phyloP scores from a whole-genome alignment of 345 rosid species.

The Microthlaspi erraticum region DNA sequence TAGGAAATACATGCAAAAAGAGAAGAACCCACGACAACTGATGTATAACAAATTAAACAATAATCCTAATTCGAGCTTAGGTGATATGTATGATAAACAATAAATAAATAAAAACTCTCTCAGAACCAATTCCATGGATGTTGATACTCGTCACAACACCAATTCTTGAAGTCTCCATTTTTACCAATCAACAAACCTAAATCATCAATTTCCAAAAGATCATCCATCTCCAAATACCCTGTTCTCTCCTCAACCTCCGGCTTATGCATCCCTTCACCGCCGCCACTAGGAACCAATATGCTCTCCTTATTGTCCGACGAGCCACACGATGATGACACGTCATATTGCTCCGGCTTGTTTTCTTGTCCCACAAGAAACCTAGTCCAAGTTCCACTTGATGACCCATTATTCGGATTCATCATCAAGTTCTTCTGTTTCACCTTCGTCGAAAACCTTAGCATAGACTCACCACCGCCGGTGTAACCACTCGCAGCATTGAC shows the following conservation, averaged over 20 bases:
- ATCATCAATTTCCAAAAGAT: conserved; percentile 47
- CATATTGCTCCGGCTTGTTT: conserved; percentile 22
- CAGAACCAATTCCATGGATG: conserved; percentile 51
- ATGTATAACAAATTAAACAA: conserved; percentile 23
- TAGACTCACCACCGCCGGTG: neutral
- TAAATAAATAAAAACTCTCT: conserved; percentile 21
- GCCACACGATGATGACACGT: conserved; percentile 30
- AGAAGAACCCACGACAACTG: conserved; percentile 2
- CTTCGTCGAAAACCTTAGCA: conserved; percentile 18
- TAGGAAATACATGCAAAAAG: conserved; percentile 1
- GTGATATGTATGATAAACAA: conserved; percentile 13
- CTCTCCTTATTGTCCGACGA: conserved; percentile 39
- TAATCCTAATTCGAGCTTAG: conserved; percentile 27
- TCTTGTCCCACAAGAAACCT: conserved; percentile 42
- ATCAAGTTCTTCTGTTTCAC: neutral
- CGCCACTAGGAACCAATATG: conserved; percentile 18
- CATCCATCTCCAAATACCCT: conserved; percentile 42
- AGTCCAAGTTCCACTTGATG: conserved; percentile 26
- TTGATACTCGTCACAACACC: conserved; percentile 48
- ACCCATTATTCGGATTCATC: conserved; percentile 11
- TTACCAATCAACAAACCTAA: conserved; percentile 45
- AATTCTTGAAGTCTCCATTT: conserved; percentile 49
- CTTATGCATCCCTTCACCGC: conserved; percentile 33
- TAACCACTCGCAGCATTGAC: conserved; percentile 13
- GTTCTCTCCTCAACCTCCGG: conserved; percentile 37